Base-by-base conservation (phyloP, 1,139 yeast genomes). In the Sugiyamaella novakii region DNA sequence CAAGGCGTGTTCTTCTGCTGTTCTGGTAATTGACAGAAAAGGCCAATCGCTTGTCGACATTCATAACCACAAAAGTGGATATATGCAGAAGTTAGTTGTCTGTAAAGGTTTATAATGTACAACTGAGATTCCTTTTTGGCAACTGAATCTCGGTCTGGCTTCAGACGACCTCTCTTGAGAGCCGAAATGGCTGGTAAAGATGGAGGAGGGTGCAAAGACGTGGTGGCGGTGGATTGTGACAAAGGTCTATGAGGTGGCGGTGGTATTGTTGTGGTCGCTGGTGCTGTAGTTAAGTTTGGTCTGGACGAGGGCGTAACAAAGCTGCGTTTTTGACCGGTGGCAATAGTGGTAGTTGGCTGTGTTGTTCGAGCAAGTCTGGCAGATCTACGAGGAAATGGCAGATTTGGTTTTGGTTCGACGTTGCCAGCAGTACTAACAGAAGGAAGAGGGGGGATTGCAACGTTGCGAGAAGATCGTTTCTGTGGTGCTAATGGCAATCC, bases 21-120 rank as follows among this genome's bases (percentile, higher is more conserved):
- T 15, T 31, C 41, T 6, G 43, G 38, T 15, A 88, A 73, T 5
- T 80, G 70, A 49, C 81, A 81, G 37, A 92, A 72, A 2, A 80
- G 72, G 49, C 92, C 70, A 7, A 89, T 81, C 0, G 97, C 95
- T 59, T 84, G 83, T 62, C 81, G 83, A 58, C 95, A 87, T 63
- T 88, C 92, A 67, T 78, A 91, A 41, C 77, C 74, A 51, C 81
- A 71, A 70, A 85, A 76, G 12, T 87, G 78, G 56, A 82, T 80
- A 63, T 71, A 79, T 11, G 84, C 84, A 57, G 79, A 77, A 1
- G 92, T 92, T 56, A 88, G 76, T 7, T 74, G 70, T 10, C 78
- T 72, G 60, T 84, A 84, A 2, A 85, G 64, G 15, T 73, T 69
- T 28, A 79, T 65, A 24, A 85, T 61, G 49, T 76, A 74, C 18